Evolutionary conservation across 495 filamentous ascomycete genomes (phyloP), one percentile per base, ranked within the genome.

Genomic region (Astrothelium subdiscretum): DNA sequence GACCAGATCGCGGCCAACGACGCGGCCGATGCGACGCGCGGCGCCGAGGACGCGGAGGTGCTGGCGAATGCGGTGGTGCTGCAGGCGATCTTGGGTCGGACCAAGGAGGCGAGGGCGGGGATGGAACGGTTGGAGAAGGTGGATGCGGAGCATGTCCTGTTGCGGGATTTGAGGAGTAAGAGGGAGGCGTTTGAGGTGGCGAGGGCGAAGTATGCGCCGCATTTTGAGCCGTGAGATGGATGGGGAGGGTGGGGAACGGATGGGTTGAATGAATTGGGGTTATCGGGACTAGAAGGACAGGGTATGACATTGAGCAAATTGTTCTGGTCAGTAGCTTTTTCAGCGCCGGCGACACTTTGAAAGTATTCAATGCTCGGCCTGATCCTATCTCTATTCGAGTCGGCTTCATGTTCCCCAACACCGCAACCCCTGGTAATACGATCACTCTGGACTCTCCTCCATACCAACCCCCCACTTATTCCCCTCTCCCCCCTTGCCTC

Each of bases 41-140:
- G 92, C 58, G 81, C 87, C 6, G 77, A 81, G 3, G 81, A 89
- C 62, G 79, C 83, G 13, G 86, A 91, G 31, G 81, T 87, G 51
- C 83, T 96, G 67, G 89, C 89, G 61, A 95, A 97, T 69, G 72
- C 81, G 52, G 77, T 95, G 60, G 92, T 97, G 20, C 74, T 96
- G 70, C 86, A 84, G 48, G 80, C 88, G 24, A 76, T 96, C 63
- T 78, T 80, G 22, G 91, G 92, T 20, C 88, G 89, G 71, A 88
- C 87, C 22, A 87, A 87, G 70, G 83, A 87, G 57, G 66, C 76
- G 29, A 74, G 74, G 40, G 86, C 89, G 62, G 67, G 83, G 48
- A 67, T 67, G 64, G 59, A 12, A 27, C 66, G 68, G 68, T 65
- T 76, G 62, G 66, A 66, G 61, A 60, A 44, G 20, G 67, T 68